Evolutionary conservation across 208 protist species (phyloP).

Genomic region (Trypanosoma cruzi): DNA sequence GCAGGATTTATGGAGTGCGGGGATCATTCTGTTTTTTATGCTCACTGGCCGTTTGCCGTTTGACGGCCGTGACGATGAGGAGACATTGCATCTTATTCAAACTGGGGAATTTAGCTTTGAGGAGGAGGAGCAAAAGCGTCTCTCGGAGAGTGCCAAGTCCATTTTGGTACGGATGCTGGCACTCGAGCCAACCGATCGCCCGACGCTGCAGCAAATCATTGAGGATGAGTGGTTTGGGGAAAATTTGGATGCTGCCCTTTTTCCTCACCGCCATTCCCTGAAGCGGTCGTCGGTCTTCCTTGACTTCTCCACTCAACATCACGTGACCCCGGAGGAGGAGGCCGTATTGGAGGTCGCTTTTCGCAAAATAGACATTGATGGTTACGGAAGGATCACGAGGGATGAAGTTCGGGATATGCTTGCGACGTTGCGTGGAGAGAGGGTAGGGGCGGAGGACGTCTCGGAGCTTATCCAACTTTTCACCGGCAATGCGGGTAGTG

Average conservation of each 20-base stretch:
- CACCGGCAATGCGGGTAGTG: slow-evolving; percentile 55
- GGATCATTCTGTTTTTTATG: slow-evolving; percentile 95
- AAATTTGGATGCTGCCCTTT: slow-evolving; percentile 58
- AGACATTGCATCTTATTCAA: slow-evolving; percentile 91
- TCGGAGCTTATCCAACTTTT: slow-evolving; percentile 76
- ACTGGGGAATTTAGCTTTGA: slow-evolving; percentile 51
- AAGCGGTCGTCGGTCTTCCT: slow-evolving; percentile 41
- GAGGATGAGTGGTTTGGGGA: slow-evolving; percentile 81
- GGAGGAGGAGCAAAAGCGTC: slow-evolving; percentile 68
- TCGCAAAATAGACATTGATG: slow-evolving; percentile 78
- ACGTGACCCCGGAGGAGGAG: slow-evolving; percentile 74
- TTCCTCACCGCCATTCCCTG: slow-evolving; percentile 48
- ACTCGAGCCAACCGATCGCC: slow-evolving; percentile 79
- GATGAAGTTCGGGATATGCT: slow-evolving; percentile 90
- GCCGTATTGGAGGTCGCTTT: slow-evolving; percentile 69
- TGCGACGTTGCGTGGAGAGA: slow-evolving; percentile 66
- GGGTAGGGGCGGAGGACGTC: slow-evolving; percentile 57
- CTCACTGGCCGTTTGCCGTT: slow-evolving; percentile 97
- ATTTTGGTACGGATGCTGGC: slow-evolving; percentile 81
- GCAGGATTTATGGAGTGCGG: slow-evolving; percentile 92
- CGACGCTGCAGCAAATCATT: slow-evolving; percentile 88
- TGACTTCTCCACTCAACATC: slow-evolving; percentile 58
- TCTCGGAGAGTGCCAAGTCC: slow-evolving; percentile 61
- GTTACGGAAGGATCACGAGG: slow-evolving; percentile 75
- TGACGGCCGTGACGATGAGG: slow-evolving; percentile 93